Evolutionary conservation across 768 basidiomycete genomes (phyloP), one percentile per base, ranked within the genome.

Genomic region (Rhodosporidiobolus sp.): DNA sequence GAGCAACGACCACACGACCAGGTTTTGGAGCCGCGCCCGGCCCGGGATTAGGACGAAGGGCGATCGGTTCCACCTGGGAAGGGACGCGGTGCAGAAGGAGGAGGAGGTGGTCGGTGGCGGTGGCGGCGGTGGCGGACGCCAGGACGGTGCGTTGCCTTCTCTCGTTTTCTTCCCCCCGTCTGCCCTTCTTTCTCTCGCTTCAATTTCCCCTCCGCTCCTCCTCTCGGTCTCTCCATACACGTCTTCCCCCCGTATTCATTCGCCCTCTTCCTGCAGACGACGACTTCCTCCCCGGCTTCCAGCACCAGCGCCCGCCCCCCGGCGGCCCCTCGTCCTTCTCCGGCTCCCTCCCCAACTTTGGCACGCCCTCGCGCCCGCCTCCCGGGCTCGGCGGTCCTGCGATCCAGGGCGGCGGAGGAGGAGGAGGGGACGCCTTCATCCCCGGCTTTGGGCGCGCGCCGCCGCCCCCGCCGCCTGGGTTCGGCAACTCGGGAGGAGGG

Each of bases 1-100:
- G 17, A 91, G 90, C n/a, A 98, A 96, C 83, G 96, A 99, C 84
- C 92, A 94, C 83, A 97, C 96, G 10, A 96, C 95, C 11, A 87
- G 94, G n/a, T 99, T 98, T 85, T 98, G 96, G 95, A 89, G 89
- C 59, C 87, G 95, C 0, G 65, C 62, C 0, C 26, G 78, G 64
- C 78, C 78, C 12, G 78, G 77, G 8, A n/a, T 56, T 20, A 54
- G 64, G 46, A 66, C 65, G 3, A 65, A 53, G n/a, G 35, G 46
- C 7, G 78, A 79, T 63, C 52, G 78, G 32, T 79, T 77, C 63
- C 78, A 79, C 43, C 48, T 79, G 86, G 65, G 90, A 88, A 53
- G 70, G 59, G 90, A 92, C 83, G 91, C 90, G 81, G 92, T 91
- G 20, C 89, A 90, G 0, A 89, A 89, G 76, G 89, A 82, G 2